Conservation (phyloP, 805 yeast species). For the Ogataea philodendri region DNA sequence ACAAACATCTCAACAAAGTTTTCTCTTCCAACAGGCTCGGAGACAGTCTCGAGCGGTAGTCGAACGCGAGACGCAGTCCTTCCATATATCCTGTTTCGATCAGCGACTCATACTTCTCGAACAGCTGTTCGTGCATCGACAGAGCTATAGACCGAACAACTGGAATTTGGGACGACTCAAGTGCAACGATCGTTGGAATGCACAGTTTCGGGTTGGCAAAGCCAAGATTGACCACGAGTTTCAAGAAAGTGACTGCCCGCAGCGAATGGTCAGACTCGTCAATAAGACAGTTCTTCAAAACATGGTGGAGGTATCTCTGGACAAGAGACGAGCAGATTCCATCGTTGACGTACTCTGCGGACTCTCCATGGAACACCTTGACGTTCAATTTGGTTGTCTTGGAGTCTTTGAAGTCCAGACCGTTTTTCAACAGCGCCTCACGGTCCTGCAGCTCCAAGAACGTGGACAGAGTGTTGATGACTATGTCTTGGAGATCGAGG, state of each 20-base stretch:
- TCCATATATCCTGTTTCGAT: conserved; percentile 63
- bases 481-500: conserved; percentile 44
- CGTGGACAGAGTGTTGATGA: conserved; percentile 55
- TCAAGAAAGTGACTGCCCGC: conserved; percentile 54
- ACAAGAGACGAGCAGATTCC: conserved; percentile 73
- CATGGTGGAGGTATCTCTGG: conserved; percentile 53
- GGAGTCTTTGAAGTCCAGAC: conserved; percentile 38
- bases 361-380: conserved; percentile 54
- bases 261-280: conserved; percentile 45
- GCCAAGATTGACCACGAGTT: conserved; percentile 58
- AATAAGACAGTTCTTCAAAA: conserved; percentile 48
- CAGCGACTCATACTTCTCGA: conserved; percentile 67
- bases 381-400: conserved; percentile 40
- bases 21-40: conserved; percentile 30
- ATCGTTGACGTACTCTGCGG: conserved; percentile 51
- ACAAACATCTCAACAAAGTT: conserved; percentile 39
- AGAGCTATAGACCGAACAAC: conserved; percentile 47
- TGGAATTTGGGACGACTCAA: conserved; percentile 52
- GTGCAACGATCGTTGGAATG: conserved; percentile 66
- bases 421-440: conserved; percentile 41
- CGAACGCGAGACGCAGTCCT: conserved; percentile 56
- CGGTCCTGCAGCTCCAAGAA: conserved; percentile 59
- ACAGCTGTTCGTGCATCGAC: conserved; percentile 52
- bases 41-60: conserved; percentile 37
- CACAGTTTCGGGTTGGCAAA: conserved; percentile 73